These are phyloP conservation scores for Monilinia vaccinii-corymbosi DNA, from an alignment of 2,329 filamentous ascomycete species.

Conservation along the genomic window DNA sequence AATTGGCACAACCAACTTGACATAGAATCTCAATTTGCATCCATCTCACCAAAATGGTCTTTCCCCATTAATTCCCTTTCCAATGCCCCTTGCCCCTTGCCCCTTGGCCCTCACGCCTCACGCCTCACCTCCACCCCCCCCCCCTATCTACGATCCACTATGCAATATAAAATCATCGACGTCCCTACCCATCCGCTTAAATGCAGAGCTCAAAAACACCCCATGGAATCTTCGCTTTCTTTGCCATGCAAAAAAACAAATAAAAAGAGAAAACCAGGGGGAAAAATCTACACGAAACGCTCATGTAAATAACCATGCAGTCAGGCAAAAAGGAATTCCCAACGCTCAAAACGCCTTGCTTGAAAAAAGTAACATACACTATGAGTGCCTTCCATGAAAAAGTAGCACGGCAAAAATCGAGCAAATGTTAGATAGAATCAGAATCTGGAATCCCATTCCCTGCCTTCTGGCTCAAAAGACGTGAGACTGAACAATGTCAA, in stretches of 20 bases:
- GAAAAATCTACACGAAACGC: background rate
- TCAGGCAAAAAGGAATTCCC: background rate
- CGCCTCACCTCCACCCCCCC: no score
- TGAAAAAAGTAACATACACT: background rate
- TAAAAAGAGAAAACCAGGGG: background rate
- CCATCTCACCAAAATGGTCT: background rate
- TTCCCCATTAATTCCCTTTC: background rate
- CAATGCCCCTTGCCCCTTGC: background rate
- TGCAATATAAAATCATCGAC: background rate
- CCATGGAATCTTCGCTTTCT: conserved; percentile 1
- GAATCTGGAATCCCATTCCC: background rate
- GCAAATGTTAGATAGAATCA: background rate
- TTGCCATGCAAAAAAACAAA: background rate
- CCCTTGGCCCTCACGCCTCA: background rate
- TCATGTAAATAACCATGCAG: background rate
- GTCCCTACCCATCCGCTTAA: no score
- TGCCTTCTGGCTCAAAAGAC: background rate
- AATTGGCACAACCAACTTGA: background rate
- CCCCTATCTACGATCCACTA: background rate
- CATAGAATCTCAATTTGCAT: background rate
- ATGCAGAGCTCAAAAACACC: background rate
- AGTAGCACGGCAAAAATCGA: background rate
- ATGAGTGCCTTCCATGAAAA: background rate
- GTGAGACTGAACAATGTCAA: background rate
- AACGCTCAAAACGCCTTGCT: background rate